Evolutionary conservation across 371 early-diverging fungal genomes (phyloP).

Genomic region (Mortierella sp.): DNA sequence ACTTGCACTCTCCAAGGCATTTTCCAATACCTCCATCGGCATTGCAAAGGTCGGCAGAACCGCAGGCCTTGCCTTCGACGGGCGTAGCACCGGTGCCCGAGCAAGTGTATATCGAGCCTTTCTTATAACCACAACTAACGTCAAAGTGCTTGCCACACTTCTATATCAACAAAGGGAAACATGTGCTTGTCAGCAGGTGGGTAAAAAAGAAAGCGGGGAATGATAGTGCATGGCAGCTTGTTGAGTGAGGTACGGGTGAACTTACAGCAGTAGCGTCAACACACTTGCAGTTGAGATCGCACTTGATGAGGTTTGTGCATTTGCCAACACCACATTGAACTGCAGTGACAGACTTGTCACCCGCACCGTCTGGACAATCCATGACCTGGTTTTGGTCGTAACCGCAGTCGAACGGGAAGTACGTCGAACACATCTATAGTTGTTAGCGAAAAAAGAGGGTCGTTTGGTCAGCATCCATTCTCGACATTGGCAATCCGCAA

Average conservation of each 20-base stretch:
- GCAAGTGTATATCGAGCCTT: conserved; percentile 21
- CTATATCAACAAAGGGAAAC: conserved; percentile 12
- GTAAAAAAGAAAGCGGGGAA: too few species aligned
- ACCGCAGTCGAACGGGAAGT: conserved; percentile 31
- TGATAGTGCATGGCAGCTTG: too few species aligned
- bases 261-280: conserved; percentile 2
- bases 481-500: too few species aligned
- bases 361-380: conserved; percentile 9
- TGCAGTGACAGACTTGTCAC: background rate
- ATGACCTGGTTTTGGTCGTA: conserved; percentile 23
- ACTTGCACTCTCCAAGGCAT: conserved; percentile 20
- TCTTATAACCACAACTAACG: conserved; percentile 3
- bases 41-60: conserved; percentile 5
- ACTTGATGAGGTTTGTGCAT: conserved; percentile 3
- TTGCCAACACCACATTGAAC: conserved; percentile 24
- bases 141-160: conserved; percentile 38
- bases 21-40: background rate
- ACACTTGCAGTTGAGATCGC: conserved; percentile 14
- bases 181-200: background rate
- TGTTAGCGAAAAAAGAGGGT: background rate
- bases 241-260: too few species aligned
- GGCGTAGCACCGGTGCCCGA: conserved; percentile 8
- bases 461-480: too few species aligned
- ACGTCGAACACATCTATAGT: conserved; percentile 25
- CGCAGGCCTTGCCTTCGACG: conserved; percentile 7